Evolutionary conservation across 306 rosid species (phyloP).

Genomic region (Vigna trinervia): DNA sequence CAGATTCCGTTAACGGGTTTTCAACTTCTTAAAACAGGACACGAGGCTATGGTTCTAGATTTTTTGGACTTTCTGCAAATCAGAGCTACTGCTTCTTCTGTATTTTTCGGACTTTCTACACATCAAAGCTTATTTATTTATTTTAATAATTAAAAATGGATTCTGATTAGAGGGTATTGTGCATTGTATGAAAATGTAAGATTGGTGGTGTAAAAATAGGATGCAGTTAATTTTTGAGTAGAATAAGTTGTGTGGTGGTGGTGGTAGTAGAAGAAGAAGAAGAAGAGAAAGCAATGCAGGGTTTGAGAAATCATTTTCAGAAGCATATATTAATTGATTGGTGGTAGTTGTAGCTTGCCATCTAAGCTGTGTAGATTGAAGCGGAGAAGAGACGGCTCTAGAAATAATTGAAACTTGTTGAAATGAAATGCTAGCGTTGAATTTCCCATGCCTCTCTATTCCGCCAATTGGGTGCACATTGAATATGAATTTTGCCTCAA

Average conservation of each 20-base stretch:
- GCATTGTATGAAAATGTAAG: no score
- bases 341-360: background rate
- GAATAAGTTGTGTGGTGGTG: background rate
- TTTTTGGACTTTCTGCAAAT: no score
- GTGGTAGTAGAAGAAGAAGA: background rate
- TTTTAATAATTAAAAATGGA: no score
- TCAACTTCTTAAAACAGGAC: no score
- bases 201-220: no score
- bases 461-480: background rate
- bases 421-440: background rate
- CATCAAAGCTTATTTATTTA: no score
- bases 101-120: no score
- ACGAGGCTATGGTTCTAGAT: no score
- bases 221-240: no score
- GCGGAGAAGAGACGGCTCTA: background rate
- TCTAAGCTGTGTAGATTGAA: slow-evolving; percentile 32
- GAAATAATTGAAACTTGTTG: background rate
- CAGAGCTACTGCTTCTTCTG: no score
- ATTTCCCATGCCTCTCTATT: background rate
- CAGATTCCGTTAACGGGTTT: no score
- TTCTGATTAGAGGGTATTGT: no score
- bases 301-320: slow-evolving; percentile 16
- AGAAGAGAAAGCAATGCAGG: background rate
- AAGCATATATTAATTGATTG: background rate
- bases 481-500: slow-evolving; percentile 8